Conservation (phyloP, 768 basidiomycete genomes). For the Amanita rimosa region DNA sequence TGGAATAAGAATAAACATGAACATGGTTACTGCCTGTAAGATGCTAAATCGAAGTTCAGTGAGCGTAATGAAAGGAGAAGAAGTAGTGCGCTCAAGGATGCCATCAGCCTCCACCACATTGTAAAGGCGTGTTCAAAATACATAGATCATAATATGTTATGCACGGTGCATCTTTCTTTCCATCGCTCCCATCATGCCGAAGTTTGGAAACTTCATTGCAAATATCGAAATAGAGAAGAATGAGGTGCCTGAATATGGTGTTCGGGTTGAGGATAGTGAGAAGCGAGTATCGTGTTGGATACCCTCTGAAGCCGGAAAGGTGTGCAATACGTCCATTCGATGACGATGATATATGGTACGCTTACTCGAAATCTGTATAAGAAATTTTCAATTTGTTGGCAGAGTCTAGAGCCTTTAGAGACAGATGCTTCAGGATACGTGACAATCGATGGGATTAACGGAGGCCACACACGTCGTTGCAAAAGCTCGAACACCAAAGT, state of each 20-base stretch:
- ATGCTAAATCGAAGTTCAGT: too few relatives aligned
- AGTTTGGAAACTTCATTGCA: not conserved
- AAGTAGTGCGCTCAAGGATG: too few relatives aligned
- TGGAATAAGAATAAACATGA: too few relatives aligned
- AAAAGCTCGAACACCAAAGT: too few relatives aligned
- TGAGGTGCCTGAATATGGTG: not conserved
- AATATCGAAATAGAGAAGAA: not conserved
- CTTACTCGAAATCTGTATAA: not conserved
- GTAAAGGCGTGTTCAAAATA: too few relatives aligned
- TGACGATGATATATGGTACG: not conserved
- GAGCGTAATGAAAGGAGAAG: too few relatives aligned
- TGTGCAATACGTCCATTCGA: not conserved
- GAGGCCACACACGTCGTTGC: too few relatives aligned
- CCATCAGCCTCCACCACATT: too few relatives aligned
- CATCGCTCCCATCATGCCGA: not conserved
- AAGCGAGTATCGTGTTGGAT: slow-evolving; percentile 10
- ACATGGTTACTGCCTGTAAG: too few relatives aligned
- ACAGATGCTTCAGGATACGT: not conserved
- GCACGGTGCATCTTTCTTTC: too few relatives aligned
- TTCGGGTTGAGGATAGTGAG: slow-evolving; percentile 1
- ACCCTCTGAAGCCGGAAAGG: slow-evolving; percentile 9
- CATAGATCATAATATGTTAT: too few relatives aligned
- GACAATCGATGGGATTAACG: not conserved
- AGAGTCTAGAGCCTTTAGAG: not conserved
- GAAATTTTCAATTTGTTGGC: slow-evolving; percentile 4